Conservation (phyloP, 179 eudicot species). For the Silene coronaria region DNA sequence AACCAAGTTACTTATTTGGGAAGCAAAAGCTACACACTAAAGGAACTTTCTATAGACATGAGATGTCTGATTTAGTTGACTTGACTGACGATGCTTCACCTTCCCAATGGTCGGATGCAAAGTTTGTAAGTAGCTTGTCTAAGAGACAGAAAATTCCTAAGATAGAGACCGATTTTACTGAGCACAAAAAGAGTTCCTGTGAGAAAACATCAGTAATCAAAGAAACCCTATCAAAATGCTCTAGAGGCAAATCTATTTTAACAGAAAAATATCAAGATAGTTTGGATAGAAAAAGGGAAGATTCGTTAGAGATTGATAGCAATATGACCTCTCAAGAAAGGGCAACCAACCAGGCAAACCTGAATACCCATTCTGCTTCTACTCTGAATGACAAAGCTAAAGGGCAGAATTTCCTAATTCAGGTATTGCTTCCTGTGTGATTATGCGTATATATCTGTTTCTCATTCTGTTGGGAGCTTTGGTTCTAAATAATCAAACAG, state of each 20-base stretch:
- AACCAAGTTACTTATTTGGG: constrained; percentile 26
- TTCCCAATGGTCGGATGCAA: constrained; percentile 26
- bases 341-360: constrained; percentile 26
- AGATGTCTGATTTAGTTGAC: constrained; percentile 30
- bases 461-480: neutral
- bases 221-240: constrained; percentile 15
- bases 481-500: neutral
- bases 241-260: constrained; percentile 12
- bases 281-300: constrained; percentile 23
- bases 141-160: constrained; percentile 48
- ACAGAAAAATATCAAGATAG: constrained; percentile 18
- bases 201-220: constrained; percentile 9
- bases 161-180: constrained; percentile 29
- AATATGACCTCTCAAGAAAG: constrained; percentile 21
- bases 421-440: constrained; percentile 42
- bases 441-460: constrained; percentile 13
- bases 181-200: constrained; percentile 19
- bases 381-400: constrained; percentile 42
- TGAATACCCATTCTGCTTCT: constrained; percentile 31
- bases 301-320: constrained; percentile 17
- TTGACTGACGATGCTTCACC: constrained; percentile 28
- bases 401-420: constrained; percentile 64
- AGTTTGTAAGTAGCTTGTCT: constrained; percentile 30
- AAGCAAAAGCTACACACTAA: constrained; percentile 28
- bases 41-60: constrained; percentile 20